Base-by-base conservation (phyloP, 495 filamentous ascomycete genomes). In the Daldinia bambusicola region DNA sequence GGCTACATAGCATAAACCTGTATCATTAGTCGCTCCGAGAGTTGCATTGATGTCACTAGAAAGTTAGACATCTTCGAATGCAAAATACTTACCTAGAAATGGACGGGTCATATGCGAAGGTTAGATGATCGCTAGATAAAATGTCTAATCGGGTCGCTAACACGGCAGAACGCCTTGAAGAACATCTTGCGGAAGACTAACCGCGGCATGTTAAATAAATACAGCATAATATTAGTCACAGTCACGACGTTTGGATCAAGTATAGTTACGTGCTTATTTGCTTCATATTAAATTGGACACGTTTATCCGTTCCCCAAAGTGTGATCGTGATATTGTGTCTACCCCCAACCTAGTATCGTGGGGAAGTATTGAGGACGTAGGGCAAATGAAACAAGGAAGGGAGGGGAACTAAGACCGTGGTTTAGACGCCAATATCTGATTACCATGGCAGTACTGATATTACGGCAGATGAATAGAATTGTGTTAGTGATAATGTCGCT, bases 101-200 rank as follows among this genome's bases (percentile, higher is more conserved):
- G 8, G 10, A 22, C 20, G 55, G 20, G 9, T 20, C 12, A 57
- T 57, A 22, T 56, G n/a, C 31, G 30, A 31, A 41, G 13, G 22
- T 30, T n/a, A 41, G 22, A 55, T 16, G n/a, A 41, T 31, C 16
- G 48, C 14, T 36, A 41, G 43, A 45, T n/a, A 20, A 41, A 18
- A 9, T 50, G 55, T 14, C 26, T 18, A 30, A 45, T 48, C 20
- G 43, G 48, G 26, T 38, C 6, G 38, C 60, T 66, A 56, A 66
- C 61, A 41, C 56, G 50, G 61, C 51, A 52, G 48, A 61, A 65
- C 38, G 40, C 20, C 55, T 40, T 51, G 56, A 52, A 55, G 34
- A 62, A 59, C 58, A 52, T 61, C 63, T 66, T 71, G 43, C 51
- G 61, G 40, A 53, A 58, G 26, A 62, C 40, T 6, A 41, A 5